A percentile compares a stretch with the other conserved stretches of the same genome.
Conservation (phyloP, 2,329 filamentous ascomycete species). For the Colletotrichum endophyticum region DNA sequence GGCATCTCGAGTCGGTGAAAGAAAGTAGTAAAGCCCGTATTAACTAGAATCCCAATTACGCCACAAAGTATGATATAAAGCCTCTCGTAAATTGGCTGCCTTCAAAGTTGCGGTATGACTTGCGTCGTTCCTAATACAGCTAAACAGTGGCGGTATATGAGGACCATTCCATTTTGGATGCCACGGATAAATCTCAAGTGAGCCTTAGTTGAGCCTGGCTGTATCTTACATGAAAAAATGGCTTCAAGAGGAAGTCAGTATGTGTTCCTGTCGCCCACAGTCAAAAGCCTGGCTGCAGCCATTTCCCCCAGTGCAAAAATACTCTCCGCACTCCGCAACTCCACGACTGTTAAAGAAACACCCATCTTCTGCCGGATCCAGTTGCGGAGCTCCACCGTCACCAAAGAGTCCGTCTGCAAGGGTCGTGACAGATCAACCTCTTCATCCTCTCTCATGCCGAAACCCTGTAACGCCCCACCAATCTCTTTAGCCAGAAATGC, state of each 20-base stretch:
- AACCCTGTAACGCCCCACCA: not conserved
- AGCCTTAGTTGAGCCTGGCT: not conserved
- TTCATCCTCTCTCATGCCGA: conserved; percentile 21
- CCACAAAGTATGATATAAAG: not conserved
- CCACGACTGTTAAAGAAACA: conserved; percentile 5
- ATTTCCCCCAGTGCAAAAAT: not conserved
- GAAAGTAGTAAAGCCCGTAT: not conserved
- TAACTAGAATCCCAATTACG: not conserved
- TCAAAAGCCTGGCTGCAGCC: not conserved
- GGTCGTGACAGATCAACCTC: not conserved
- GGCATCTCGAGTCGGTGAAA: not conserved
- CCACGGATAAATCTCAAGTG: not conserved
- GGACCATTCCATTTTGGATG: not conserved
- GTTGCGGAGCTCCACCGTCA: conserved; percentile 25
- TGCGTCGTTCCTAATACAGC: not conserved
- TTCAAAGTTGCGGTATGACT: not conserved
- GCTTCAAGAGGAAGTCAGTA: not conserved
- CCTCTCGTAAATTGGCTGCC: not conserved
- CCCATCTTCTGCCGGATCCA: conserved; percentile 25
- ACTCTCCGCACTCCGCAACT: conserved; percentile 4
- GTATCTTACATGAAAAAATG: not conserved
- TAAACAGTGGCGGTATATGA: not conserved
- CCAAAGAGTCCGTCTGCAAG: conserved; percentile 25
- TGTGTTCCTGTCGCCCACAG: not conserved
- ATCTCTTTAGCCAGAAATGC: conserved; percentile 3